Evolutionary conservation across 257 asterid species (phyloP), one percentile per base, ranked within the genome.

Genomic region (Scutellaria baicalensis): DNA sequence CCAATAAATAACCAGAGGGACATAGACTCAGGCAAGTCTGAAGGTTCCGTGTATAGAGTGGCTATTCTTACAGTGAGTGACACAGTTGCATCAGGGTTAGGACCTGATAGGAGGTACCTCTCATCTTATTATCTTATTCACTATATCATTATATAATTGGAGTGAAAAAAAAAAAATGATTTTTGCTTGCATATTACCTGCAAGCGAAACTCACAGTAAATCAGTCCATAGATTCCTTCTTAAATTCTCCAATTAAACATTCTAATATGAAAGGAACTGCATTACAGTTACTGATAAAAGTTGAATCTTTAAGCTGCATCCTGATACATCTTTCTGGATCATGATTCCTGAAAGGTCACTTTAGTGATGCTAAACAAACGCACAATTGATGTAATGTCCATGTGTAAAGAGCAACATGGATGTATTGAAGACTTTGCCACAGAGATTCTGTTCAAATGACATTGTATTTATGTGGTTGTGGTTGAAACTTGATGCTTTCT

Each of bases 11-110:
- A 63, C 63, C 75, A 66, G 5, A 76, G 70, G 44, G 69, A 69
- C 18, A 47, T 45, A 31, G 79, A 51, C 61, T 33, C 60, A 49
- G 74, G 67, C 60, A 71, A 72, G 73, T 47, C 76, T 66, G 82
- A 72, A 76, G 82, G 52, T 66, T 80, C 79, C 35, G 84, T 69
- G 20, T 69, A 56, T 77, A 84, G 80, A 82, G 97, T 92, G 83
- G 97, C 96, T 62, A 83, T 91, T 79, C 89, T 85, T 42, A 89
- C 95, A 17, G 97, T 91, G 80, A 91, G 97, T 79, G 96, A 92
- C 79, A 92, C 97, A 21, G 96, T 92, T 64, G 92, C 97, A 21
- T 75, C 84, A 51, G 97, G 93, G 48, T 36, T 58, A 38, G 96
- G 96, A 10, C 97, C 95, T 39, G 96, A 92, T 74, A 75, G 95